Conservation (phyloP, 306 rosid genomes). For the Gillenia trifoliata region DNA sequence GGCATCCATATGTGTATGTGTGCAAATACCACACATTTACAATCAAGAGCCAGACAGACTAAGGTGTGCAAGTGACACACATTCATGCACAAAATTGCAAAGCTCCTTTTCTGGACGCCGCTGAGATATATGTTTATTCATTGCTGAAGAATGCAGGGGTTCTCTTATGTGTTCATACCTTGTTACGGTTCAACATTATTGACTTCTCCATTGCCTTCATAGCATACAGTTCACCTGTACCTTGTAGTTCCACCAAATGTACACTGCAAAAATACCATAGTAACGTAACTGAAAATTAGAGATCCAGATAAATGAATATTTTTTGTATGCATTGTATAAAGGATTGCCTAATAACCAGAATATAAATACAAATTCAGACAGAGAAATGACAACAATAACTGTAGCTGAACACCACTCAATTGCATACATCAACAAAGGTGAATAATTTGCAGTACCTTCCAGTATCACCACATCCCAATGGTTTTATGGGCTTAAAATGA, state of each 20-base stretch:
- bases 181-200: conserved; percentile 78
- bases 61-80: neutral
- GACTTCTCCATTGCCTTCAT: conserved; percentile 99
- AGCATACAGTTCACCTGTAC: conserved; percentile 72
- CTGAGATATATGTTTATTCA: neutral
- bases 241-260: conserved; percentile 85
- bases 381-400: neutral
- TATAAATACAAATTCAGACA: neutral
- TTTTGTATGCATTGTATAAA: neutral
- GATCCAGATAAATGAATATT: neutral
- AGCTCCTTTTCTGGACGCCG: conserved; percentile 3
- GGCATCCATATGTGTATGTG: neutral
- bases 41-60: neutral
- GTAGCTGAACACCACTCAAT: neutral
- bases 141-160: conserved; percentile 8
- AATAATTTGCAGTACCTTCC: conserved; percentile 61
- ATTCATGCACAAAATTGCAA: neutral
- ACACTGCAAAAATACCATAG: conserved; percentile 54
- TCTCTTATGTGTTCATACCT: conserved; percentile 50
- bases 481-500: conserved; percentile 77
- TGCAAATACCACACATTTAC: neutral
- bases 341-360: neutral
- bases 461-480: conserved; percentile 92
- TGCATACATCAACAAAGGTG: neutral
- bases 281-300: neutral